Evolutionary conservation across 2,329 filamentous ascomycete genomes (phyloP).

Genomic region (Phialocephala subalpina): DNA sequence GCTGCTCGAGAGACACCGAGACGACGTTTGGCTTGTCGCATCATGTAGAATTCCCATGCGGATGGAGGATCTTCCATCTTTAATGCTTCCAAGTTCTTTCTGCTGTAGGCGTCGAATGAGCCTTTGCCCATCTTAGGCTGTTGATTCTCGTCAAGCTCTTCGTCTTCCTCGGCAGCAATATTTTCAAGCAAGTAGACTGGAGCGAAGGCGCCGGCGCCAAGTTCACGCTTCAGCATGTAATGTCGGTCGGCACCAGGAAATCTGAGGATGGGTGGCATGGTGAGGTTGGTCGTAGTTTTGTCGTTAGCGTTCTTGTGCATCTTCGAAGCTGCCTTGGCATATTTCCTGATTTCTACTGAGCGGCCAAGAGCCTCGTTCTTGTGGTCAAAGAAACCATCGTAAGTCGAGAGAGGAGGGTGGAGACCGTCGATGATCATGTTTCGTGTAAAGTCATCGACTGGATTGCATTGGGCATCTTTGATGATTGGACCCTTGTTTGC

Average conservation of each 20-base stretch:
- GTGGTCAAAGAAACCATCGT: constrained; percentile 83
- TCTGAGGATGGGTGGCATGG: constrained; percentile 69
- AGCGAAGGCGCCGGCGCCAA: constrained; percentile 93
- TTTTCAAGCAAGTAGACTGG: constrained; percentile 93
- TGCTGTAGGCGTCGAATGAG: constrained; percentile 59
- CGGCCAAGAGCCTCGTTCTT: constrained; percentile 68
- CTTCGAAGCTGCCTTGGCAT: constrained; percentile 66
- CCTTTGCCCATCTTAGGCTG: constrained; percentile 67
- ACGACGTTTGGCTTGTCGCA: constrained; percentile 81
- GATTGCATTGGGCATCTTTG: constrained; percentile 86
- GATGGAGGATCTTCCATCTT: constrained; percentile 94
- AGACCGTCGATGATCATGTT: constrained; percentile 77
- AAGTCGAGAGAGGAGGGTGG: constrained; percentile 76
- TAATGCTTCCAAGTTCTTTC: constrained; percentile 77
- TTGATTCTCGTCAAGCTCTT: constrained; percentile 54
- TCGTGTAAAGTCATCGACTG: constrained; percentile 79
- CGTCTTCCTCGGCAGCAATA: constrained; percentile 57
- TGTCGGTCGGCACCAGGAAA: constrained; percentile 70
- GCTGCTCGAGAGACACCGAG: constrained; percentile 77
- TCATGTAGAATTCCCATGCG: constrained; percentile 97
- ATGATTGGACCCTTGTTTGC: constrained; percentile 76
- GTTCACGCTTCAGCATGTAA: constrained; percentile 84
- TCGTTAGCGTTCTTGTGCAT: constrained; percentile 50
- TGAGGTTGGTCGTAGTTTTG: constrained; percentile 67
- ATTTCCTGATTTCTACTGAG: constrained; percentile 81